Conservation (phyloP, 345 rosid genomes). For the Rhizophora apiculata region DNA sequence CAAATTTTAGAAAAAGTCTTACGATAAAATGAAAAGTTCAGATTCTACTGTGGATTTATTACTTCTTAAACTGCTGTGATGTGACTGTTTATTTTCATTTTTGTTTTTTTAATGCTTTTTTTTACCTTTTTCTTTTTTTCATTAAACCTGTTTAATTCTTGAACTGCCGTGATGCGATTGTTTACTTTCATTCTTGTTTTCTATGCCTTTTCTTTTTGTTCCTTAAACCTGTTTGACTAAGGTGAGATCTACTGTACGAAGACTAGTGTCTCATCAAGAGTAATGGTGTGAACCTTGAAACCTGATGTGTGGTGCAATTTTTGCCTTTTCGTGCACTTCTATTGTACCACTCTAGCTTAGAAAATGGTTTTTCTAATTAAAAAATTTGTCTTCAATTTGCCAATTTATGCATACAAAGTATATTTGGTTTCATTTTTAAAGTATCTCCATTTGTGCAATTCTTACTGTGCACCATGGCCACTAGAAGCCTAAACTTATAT, state of each 20-base stretch:
- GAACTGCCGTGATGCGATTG: conserved; percentile 1
- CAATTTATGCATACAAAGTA: too few relatives aligned
- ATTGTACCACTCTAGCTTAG: too few relatives aligned
- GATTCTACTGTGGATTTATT: conserved; percentile 17
- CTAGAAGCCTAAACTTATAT: conserved; percentile 15
- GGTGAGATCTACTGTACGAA: conserved; percentile 36
- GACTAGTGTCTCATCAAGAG: conserved; percentile 17
- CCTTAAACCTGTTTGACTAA: conserved; percentile 19
- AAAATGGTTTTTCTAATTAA: not conserved
- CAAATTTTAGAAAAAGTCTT: conserved; percentile 9
- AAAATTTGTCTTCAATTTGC: too few relatives aligned
- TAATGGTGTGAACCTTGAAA: not conserved
- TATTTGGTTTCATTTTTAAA: not conserved
- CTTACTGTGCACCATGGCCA: conserved; percentile 6
- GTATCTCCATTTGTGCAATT: not conserved
- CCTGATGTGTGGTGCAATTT: conserved; percentile 11
- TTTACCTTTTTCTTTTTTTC: too few relatives aligned
- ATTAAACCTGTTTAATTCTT: conserved; percentile 13
- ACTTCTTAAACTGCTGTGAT: conserved; percentile 4
- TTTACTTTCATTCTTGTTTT: conserved; percentile 27
- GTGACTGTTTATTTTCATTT: too few relatives aligned
- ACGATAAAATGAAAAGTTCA: conserved; percentile 10
- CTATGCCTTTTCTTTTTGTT: not conserved
- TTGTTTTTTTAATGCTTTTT: too few relatives aligned
- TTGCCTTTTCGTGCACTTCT: conserved; percentile 18